These are phyloP conservation scores for Stephanodiscus minutulus DNA, from an alignment of 108 stramenopile species.

Conservation along the genomic window DNA sequence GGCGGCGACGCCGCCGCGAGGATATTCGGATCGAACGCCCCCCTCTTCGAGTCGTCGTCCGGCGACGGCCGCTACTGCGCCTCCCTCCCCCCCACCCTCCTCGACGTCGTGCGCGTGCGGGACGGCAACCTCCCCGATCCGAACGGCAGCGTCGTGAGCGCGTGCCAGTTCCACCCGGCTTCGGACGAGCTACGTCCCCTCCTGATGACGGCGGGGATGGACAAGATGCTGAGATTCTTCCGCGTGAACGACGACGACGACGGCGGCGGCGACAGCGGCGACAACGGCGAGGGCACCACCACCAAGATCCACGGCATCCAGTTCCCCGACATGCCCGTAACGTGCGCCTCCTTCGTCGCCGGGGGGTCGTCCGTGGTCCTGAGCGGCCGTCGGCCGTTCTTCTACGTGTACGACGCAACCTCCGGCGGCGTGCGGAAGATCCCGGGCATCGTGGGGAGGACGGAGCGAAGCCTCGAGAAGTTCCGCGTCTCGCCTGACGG, in stretches of 20 bases:
- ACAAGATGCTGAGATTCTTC: constrained; percentile 93
- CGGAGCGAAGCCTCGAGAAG: constrained; percentile 84
- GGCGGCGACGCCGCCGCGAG: constrained; percentile 16
- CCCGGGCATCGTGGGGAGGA: constrained; percentile 68
- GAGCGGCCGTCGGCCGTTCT: constrained; percentile 88
- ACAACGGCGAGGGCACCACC: background rate
- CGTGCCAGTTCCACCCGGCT: constrained; percentile 84
- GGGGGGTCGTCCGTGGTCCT: constrained; percentile 64
- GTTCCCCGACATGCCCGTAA: constrained; percentile 91
- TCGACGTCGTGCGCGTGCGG: constrained; percentile 68
- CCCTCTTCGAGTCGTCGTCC: constrained; percentile 31
- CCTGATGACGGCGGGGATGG: constrained; percentile 83
- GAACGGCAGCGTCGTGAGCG: constrained; percentile 72
- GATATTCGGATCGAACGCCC: constrained; percentile 47
- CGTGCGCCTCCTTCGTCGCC: constrained; percentile 81
- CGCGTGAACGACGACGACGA: constrained; percentile 78
- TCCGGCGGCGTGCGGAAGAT: constrained; percentile 79
- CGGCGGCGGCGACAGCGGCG: constrained; percentile 50
- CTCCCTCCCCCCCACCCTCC: constrained; percentile 61
- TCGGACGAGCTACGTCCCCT: constrained; percentile 64
- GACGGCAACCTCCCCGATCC: constrained; percentile 88
- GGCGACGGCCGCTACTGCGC: constrained; percentile 15
- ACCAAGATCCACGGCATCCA: constrained; percentile 91
- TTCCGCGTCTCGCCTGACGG: constrained; percentile 88
- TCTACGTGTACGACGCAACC: constrained; percentile 90